Percentiles rank a stretch among this genome's conserved stretches.
phyloP scores from a whole-genome alignment of 345 rosid species.

The Camelina neglecta region DNA sequence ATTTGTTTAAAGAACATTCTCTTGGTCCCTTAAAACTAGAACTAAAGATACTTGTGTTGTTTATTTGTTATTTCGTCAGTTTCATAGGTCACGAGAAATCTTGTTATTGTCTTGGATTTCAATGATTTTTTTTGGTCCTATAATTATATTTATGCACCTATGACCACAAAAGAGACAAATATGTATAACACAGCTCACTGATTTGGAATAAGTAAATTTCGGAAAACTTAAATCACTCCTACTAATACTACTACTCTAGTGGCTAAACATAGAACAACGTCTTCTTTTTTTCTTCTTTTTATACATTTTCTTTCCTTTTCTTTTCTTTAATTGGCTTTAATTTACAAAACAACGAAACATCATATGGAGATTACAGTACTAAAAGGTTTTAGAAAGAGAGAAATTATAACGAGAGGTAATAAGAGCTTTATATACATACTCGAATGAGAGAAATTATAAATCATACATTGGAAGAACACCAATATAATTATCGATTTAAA shows the following conservation, averaged over 20 bases:
- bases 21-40: not conserved
- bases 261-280: not conserved
- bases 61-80: not conserved
- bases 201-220: not conserved
- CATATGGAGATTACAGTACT: too few relatives aligned
- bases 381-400: too few relatives aligned
- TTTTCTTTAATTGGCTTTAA: too few relatives aligned
- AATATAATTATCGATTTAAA: too few relatives aligned
- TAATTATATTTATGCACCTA: not conserved
- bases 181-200: not conserved
- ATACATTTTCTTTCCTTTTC: too few relatives aligned
- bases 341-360: too few relatives aligned
- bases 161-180: not conserved
- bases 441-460: too few relatives aligned
- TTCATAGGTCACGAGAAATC: not conserved
- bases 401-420: too few relatives aligned
- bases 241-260: not conserved
- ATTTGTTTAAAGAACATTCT: not conserved
- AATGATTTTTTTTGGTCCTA: not conserved
- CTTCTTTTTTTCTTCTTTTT: too few relatives aligned
- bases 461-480: too few relatives aligned
- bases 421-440: too few relatives aligned
- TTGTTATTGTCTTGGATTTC: not conserved
- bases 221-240: not conserved
- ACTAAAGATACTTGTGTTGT: not conserved